phyloP scores from a whole-genome alignment of 2,329 filamentous ascomycete species.

The Cladophialophora carrionii region DNA sequence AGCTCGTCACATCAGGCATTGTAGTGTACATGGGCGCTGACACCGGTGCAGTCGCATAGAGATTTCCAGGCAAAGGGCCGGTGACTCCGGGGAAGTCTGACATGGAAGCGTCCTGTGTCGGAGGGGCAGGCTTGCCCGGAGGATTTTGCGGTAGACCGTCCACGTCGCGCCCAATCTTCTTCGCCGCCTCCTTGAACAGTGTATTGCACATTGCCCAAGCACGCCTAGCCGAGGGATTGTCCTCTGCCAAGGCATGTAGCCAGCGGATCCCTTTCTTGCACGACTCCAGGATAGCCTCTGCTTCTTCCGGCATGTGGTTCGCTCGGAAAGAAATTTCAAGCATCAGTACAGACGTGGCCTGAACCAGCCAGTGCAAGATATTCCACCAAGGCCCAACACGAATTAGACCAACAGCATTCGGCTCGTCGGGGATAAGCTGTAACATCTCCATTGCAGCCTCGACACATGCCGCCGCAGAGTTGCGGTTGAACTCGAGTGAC shows the following conservation, averaged over 20 bases:
- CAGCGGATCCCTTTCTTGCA: constrained; percentile 51
- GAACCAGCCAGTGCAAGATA: constrained; percentile 52
- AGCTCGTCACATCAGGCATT: constrained; percentile 23
- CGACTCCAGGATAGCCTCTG: constrained; percentile 43
- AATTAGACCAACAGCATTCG: constrained; percentile 48
- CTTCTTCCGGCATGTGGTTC: constrained; percentile 50
- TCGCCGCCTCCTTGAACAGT: constrained; percentile 44
- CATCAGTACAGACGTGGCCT: constrained; percentile 50
- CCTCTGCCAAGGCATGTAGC: constrained; percentile 48
- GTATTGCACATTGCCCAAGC: constrained; percentile 50
- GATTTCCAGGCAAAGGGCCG: constrained; percentile 5
- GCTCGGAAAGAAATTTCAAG: constrained; percentile 52
- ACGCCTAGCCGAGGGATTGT: constrained; percentile 45
- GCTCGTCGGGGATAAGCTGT: constrained; percentile 49
- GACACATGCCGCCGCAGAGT: constrained; percentile 47
- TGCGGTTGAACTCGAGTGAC: constrained; percentile 45
- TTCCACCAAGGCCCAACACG: constrained; percentile 51
- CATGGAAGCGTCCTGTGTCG: constrained; percentile 22
- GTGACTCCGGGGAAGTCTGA: constrained; percentile 12
- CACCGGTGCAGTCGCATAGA: constrained; percentile 19
- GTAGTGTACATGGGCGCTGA: constrained; percentile 21
- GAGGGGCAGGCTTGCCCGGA: constrained; percentile 26
- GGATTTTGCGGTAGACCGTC: constrained; percentile 40
- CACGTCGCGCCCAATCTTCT: constrained; percentile 41
- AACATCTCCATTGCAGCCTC: constrained; percentile 47